Conservation (phyloP, 768 basidiomycete genomes). For the Pleurotus cornucopiae region DNA sequence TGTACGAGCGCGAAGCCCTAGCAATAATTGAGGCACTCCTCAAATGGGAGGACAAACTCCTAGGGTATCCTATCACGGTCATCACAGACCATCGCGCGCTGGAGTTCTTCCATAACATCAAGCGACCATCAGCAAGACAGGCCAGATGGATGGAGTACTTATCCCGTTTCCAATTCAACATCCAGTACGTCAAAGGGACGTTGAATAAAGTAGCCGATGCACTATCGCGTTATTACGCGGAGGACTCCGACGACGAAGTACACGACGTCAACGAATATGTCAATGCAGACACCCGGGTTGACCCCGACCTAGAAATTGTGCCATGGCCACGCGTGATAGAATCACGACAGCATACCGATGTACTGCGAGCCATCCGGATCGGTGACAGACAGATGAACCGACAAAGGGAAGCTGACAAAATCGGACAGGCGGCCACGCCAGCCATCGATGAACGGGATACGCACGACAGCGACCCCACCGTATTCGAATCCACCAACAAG, state of each 20-base stretch:
- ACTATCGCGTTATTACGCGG: constrained; percentile 22
- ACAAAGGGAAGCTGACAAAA: too few relatives aligned
- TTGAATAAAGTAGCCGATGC: constrained; percentile 25
- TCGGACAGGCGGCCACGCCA: too few relatives aligned
- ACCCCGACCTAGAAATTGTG: constrained; percentile 13
- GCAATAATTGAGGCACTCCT: constrained; percentile 14
- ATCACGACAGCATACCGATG: not conserved
- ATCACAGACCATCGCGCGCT: constrained; percentile 24
- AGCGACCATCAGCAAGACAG: constrained; percentile 12
- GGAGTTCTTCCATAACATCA: constrained; percentile 17
- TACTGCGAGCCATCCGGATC: not conserved
- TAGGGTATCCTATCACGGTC: constrained; percentile 18
- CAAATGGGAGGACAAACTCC: constrained; percentile 28
- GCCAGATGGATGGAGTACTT: constrained; percentile 25
- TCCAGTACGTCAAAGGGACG: constrained; percentile 18
- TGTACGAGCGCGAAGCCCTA: constrained; percentile 14
- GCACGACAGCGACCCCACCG: too few relatives aligned
- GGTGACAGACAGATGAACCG: too few relatives aligned
- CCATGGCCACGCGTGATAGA: not conserved
- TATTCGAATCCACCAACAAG: too few relatives aligned
- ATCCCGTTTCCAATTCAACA: constrained; percentile 18
- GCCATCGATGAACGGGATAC: too few relatives aligned
- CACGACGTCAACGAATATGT: constrained; percentile 12
- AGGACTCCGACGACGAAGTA: constrained; percentile 10
- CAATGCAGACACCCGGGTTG: constrained; percentile 13